Percentiles rank a stretch among this genome's conserved stretches.
Conservation (phyloP, 2,329 filamentous ascomycete species). For the Exserohilum rostratum region DNA sequence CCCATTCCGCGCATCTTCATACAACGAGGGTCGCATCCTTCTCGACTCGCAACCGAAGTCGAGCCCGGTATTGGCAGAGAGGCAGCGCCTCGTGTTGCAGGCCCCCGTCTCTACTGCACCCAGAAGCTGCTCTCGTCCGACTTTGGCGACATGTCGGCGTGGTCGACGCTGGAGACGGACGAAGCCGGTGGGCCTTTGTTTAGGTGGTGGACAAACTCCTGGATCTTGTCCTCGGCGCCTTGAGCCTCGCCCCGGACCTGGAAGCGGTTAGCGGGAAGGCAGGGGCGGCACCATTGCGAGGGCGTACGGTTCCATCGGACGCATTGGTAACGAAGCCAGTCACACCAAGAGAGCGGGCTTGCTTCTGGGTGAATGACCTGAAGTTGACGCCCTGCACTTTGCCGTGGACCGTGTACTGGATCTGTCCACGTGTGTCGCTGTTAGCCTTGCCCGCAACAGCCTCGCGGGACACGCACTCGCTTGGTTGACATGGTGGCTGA, state of each 20-base stretch:
- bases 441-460: slow-evolving; percentile 7
- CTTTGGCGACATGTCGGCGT: slow-evolving; percentile 67
- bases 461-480: slow-evolving; percentile 34
- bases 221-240: slow-evolving; percentile 68
- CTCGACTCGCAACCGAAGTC: not conserved
- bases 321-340: slow-evolving; percentile 57
- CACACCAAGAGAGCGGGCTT: slow-evolving; percentile 52
- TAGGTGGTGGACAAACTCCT: slow-evolving; percentile 75
- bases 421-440: slow-evolving; percentile 43
- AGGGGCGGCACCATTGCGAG: not conserved
- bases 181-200: slow-evolving; percentile 75
- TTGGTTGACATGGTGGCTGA: slow-evolving; percentile 43
- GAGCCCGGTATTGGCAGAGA: too few species aligned
- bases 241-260: slow-evolving; percentile 92
- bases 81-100: too few species aligned
- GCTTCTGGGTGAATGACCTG: slow-evolving; percentile 53
- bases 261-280: slow-evolving; percentile 12
- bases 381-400: slow-evolving; percentile 60
- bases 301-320: slow-evolving; percentile 52
- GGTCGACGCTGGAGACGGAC: slow-evolving; percentile 75
- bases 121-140: slow-evolving; percentile 71
- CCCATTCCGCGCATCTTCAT: not conserved
- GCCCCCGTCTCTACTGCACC: slow-evolving; percentile 21
- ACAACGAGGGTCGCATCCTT: not conserved
- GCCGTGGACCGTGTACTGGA: slow-evolving; percentile 56